A percentile compares a stretch with the other conserved stretches of the same genome.
phyloP scores from a whole-genome alignment of 768 basidiomycete genomes.

The Auricularia auricula-judae region DNA sequence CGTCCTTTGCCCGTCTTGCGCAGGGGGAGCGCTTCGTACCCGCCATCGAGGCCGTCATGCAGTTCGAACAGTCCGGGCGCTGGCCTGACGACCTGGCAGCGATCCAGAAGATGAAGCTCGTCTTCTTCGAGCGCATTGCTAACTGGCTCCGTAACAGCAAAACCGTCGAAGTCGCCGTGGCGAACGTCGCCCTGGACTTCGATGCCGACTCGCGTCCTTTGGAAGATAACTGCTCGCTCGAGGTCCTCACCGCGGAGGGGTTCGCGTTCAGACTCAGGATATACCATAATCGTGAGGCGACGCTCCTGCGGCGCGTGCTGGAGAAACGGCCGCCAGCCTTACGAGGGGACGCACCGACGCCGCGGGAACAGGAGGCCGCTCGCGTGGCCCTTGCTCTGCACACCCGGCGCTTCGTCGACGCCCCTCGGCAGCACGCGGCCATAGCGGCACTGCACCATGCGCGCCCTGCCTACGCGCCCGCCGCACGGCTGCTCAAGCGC shows the following conservation, averaged over 20 bases:
- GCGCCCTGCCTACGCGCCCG: slow-evolving; percentile 68
- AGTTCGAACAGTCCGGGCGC: slow-evolving; percentile 83
- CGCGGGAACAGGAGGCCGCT: slow-evolving; percentile 44
- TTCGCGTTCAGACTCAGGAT: slow-evolving; percentile 81
- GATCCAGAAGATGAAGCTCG: slow-evolving; percentile 89
- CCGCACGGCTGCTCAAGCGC: slow-evolving; percentile 80
- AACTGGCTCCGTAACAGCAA: slow-evolving; percentile 38
- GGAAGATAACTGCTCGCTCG: slow-evolving; percentile 59
- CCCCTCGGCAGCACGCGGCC: slow-evolving; percentile 77
- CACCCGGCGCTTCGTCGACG: slow-evolving; percentile 61
- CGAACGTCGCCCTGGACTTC: slow-evolving; percentile 47
- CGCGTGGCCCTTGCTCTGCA: slow-evolving; percentile 49
- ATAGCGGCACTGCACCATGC: slow-evolving; percentile 71
- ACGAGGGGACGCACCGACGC: slow-evolving; percentile 12
- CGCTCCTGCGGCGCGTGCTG: slow-evolving; percentile 61
- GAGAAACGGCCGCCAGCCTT: slow-evolving; percentile 22
- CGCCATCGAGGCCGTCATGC: slow-evolving; percentile 63
- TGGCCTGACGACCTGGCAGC: slow-evolving; percentile 95
- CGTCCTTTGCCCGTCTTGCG: slow-evolving; percentile 29
- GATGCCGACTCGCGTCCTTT: slow-evolving; percentile 39
- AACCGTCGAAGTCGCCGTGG: slow-evolving; percentile 37
- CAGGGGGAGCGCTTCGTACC: slow-evolving; percentile 53
- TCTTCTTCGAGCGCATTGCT: slow-evolving; percentile 78
- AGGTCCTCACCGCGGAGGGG: slow-evolving; percentile 69
- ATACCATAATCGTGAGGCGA: slow-evolving; percentile 79